These are phyloP conservation scores for Ulvella scutata DNA, from an alignment of 139 green algal genomes.

Conservation along the genomic window DNA sequence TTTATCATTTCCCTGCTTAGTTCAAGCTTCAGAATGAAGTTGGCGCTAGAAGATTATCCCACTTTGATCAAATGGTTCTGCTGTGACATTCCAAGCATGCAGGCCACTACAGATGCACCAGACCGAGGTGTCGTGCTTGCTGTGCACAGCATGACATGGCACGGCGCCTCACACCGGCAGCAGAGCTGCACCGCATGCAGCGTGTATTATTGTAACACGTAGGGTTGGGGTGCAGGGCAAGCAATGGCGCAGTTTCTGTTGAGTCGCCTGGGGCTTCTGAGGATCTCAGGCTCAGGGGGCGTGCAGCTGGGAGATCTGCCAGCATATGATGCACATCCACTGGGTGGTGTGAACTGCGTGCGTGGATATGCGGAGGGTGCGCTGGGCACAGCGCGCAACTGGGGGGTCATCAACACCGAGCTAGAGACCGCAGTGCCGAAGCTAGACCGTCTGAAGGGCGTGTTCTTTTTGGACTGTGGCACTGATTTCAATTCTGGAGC, in stretches of 20 bases:
- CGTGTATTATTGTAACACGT: no score
- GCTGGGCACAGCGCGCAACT: not conserved
- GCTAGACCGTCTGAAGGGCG: constrained; percentile 34
- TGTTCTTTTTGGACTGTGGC: constrained; percentile 80
- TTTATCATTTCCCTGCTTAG: no score
- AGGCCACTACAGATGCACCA: no score
- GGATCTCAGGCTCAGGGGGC: not conserved
- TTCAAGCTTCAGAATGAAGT: no score
- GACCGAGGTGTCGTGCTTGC: no score
- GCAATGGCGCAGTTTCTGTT: not conserved
- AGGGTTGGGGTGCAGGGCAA: not conserved
- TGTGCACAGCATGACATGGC: no score
- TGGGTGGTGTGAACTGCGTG: not conserved
- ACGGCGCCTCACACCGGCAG: no score
- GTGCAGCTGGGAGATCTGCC: not conserved
- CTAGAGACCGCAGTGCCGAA: not conserved
- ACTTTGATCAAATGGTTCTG: no score
- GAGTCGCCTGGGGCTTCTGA: not conserved
- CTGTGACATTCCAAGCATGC: no score
- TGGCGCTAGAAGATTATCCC: no score
- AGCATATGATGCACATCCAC: not conserved
- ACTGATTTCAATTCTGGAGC: constrained; percentile 74
- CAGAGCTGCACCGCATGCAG: no score
- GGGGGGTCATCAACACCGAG: not conserved
- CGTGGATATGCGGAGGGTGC: not conserved